Conservation (phyloP, 1,139 yeast species). For the Nakaseomyces sp. region DNA sequence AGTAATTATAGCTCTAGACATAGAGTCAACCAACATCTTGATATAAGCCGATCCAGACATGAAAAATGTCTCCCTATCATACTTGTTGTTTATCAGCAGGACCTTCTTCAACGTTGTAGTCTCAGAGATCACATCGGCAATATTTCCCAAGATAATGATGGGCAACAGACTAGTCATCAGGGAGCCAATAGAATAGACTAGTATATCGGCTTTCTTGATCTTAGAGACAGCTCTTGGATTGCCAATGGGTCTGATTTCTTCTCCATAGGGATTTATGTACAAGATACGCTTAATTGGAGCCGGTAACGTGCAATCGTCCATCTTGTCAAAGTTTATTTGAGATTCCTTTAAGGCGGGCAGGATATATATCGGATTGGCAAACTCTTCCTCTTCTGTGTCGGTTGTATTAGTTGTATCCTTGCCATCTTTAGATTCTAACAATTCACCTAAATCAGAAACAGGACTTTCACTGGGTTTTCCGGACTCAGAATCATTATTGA, state of each 20-base stretch:
- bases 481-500: neutral
- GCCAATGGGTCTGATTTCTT: slow-evolving; percentile 74
- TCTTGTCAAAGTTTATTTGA: slow-evolving; percentile 62
- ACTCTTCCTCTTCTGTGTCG: slow-evolving; percentile 39
- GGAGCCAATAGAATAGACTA: slow-evolving; percentile 79
- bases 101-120: slow-evolving; percentile 38
- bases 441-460: neutral
- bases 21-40: slow-evolving; percentile 39
- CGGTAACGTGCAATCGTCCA: slow-evolving; percentile 50
- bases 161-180: slow-evolving; percentile 82
- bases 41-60: slow-evolving; percentile 55
- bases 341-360: slow-evolving; percentile 73
- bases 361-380: slow-evolving; percentile 49
- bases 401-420: slow-evolving; percentile 9
- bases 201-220: slow-evolving; percentile 43
- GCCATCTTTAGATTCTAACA: slow-evolving; percentile 1
- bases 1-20: slow-evolving; percentile 16
- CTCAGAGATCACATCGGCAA: slow-evolving; percentile 46
- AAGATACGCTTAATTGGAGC: slow-evolving; percentile 68
- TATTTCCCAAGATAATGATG: slow-evolving; percentile 61
- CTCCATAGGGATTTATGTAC: slow-evolving; percentile 83
- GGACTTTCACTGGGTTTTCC: neutral
- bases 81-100: slow-evolving; percentile 58
- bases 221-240: slow-evolving; percentile 53
- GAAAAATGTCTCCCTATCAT: slow-evolving; percentile 70